Conservation (phyloP, 2,329 filamentous ascomycete species). For the Diaporthe amygdali region DNA sequence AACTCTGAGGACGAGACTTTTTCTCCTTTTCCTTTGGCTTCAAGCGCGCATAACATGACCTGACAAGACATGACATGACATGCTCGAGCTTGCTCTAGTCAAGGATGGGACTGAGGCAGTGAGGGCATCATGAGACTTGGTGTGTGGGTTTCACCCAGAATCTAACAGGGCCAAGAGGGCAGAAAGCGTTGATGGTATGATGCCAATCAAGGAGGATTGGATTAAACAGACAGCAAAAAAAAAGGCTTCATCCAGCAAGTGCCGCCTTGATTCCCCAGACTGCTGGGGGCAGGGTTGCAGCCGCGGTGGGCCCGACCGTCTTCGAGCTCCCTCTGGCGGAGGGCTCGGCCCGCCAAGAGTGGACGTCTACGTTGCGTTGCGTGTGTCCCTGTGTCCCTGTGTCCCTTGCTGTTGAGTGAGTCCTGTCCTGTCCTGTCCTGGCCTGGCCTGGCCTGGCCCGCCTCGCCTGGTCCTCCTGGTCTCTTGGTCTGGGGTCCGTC, state of each 20-base stretch:
- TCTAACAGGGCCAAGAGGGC: not conserved
- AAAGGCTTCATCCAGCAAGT: not conserved
- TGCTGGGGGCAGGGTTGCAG: constrained; percentile 3
- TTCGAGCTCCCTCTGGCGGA: not conserved
- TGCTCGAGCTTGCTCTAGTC: not conserved
- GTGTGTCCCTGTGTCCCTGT: not conserved
- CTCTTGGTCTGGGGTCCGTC: too few species aligned
- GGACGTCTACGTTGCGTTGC: not conserved
- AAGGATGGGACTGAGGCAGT: not conserved
- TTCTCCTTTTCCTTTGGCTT: not conserved
- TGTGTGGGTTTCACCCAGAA: constrained; percentile 1
- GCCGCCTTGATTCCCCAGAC: constrained; percentile 10
- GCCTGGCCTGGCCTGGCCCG: too few species aligned
- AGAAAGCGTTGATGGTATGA: not conserved
- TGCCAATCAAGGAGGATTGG: not conserved
- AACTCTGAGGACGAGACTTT: constrained; percentile 1
- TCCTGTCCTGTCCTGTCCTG: too few species aligned
- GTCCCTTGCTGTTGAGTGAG: too few species aligned
- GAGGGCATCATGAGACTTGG: not conserved
- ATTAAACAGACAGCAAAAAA: too few species aligned
- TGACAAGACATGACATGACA: constrained; percentile 5
- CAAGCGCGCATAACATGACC: not conserved
- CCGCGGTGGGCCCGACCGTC: not conserved
- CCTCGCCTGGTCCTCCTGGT: too few species aligned
- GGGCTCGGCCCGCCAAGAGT: constrained; percentile 6